Evolutionary conservation across 2,329 filamentous ascomycete genomes (phyloP).

Genomic region (Alternaria sp.): DNA sequence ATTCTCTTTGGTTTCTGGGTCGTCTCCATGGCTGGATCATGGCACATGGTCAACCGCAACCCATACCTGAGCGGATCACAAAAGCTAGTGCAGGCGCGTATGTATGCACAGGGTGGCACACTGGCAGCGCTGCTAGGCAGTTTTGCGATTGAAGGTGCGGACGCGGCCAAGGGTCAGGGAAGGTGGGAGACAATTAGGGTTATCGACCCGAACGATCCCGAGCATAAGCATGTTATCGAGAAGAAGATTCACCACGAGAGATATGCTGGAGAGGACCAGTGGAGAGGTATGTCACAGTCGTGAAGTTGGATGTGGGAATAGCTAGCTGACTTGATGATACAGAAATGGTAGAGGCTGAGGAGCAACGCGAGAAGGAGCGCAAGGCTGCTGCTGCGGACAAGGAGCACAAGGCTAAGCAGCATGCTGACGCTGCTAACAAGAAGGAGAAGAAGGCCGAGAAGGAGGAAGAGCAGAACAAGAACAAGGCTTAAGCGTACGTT

Average conservation of each 20-base stretch:
- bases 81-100: constrained; percentile 92
- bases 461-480: constrained; percentile 30
- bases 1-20: constrained; percentile 86
- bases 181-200: constrained; percentile 87
- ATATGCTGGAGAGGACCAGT: constrained; percentile 88
- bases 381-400: constrained; percentile 35
- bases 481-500: constrained; percentile 7
- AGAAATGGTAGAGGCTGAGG: constrained; percentile 86
- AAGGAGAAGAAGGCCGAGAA: constrained; percentile 26
- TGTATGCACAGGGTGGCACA: constrained; percentile 90
- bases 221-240: constrained; percentile 83
- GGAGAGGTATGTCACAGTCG: constrained; percentile 70
- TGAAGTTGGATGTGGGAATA: background rate
- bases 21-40: constrained; percentile 75
- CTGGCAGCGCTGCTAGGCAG: constrained; percentile 82
- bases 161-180: constrained; percentile 76
- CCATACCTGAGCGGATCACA: constrained; percentile 76
- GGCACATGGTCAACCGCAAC: constrained; percentile 78
- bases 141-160: constrained; percentile 80
- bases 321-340: constrained; percentile 24
- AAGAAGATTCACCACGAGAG: constrained; percentile 87
- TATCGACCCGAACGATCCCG: constrained; percentile 79
- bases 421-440: constrained; percentile 28
- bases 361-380: constrained; percentile 64
- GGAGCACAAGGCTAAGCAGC: constrained; percentile 23